Conservation (phyloP, 2,329 filamentous ascomycete genomes). For the Apiospora malaysiana region DNA sequence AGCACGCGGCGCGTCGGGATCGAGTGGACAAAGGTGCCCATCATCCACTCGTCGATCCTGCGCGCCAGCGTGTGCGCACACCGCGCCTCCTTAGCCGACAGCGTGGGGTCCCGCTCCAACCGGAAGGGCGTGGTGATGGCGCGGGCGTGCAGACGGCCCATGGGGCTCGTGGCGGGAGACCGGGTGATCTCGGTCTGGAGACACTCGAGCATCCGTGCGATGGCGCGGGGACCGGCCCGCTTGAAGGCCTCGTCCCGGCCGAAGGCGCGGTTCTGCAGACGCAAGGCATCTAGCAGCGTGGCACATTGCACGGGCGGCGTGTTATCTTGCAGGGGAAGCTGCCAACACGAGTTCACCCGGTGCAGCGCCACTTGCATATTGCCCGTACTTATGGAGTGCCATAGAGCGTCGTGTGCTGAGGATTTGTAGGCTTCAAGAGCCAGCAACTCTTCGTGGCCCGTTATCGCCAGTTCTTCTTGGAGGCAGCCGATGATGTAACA, state of each 20-base stretch:
- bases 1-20: conserved; percentile 16
- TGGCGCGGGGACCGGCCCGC: background rate
- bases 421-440: conserved; percentile 3
- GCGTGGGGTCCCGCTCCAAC: background rate
- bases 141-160: background rate
- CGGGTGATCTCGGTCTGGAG: conserved; percentile 7
- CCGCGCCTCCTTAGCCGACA: background rate
- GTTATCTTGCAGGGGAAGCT: background rate
- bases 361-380: background rate
- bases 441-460: conserved; percentile 15
- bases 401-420: background rate
- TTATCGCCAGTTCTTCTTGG: conserved; percentile 4
- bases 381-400: background rate
- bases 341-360: conserved; percentile 15
- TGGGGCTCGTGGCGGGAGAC: background rate
- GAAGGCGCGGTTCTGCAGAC: background rate
- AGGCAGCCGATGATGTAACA: conserved; percentile 7
- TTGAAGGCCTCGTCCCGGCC: background rate
- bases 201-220: background rate
- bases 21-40: conserved; percentile 19
- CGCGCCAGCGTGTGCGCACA: background rate
- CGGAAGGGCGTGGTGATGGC: background rate
- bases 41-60: conserved; percentile 18
- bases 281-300: conserved; percentile 17
- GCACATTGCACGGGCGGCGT: background rate